These are phyloP conservation scores for Mesotaenium endlicherianum DNA, from an alignment of 139 green algal genomes.

Conservation along the genomic window DNA sequence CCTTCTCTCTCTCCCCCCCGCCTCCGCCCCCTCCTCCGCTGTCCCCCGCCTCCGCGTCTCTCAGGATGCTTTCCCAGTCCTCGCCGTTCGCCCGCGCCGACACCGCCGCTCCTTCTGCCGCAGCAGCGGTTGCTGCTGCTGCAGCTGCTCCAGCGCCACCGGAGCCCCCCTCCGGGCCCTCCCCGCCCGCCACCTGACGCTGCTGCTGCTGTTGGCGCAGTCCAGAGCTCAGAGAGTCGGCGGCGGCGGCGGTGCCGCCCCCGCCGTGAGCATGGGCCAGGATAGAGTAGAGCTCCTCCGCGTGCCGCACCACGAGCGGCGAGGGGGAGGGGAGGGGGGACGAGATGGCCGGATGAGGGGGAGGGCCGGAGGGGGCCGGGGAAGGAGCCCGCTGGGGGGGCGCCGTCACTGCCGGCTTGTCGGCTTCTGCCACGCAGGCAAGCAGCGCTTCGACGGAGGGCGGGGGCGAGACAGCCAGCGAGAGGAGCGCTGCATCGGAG, in stretches of 20 bases:
- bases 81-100: background rate
- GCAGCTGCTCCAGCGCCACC: background rate
- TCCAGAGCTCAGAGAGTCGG: too few species aligned
- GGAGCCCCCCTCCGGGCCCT: background rate
- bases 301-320: too few species aligned
- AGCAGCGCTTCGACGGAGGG: constrained; percentile 3
- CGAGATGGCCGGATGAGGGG: too few species aligned
- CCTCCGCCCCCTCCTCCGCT: background rate
- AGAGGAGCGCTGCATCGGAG: constrained; percentile 22
- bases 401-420: too few species aligned
- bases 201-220: too few species aligned
- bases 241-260: too few species aligned
- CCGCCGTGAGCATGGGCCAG: too few species aligned
- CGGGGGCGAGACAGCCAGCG: background rate
- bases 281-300: too few species aligned
- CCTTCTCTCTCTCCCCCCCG: too few species aligned
- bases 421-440: background rate
- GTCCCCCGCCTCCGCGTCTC: background rate
- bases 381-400: too few species aligned
- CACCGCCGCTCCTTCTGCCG: background rate
- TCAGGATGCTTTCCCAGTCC: background rate
- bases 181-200: background rate
- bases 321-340: too few species aligned
- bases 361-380: too few species aligned
- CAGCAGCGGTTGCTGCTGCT: background rate